Evolutionary conservation across 495 filamentous ascomycete species (phyloP).

Genomic region (Cenococcum geophilum): DNA sequence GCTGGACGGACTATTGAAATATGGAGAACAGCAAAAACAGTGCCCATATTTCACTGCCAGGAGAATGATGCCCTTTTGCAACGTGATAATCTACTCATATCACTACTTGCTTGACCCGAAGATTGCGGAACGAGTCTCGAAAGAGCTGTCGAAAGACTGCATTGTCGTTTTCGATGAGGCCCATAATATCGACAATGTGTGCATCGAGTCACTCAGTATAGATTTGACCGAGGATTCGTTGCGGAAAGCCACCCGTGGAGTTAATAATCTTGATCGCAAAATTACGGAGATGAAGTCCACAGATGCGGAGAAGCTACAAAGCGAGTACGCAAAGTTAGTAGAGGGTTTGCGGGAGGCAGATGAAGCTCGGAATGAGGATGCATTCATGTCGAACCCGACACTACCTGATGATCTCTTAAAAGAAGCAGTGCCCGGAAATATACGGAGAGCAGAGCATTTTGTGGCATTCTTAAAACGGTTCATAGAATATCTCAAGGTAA

Average conservation of each 20-base stretch:
- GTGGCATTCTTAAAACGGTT: slow-evolving; percentile 91
- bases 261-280: slow-evolving; percentile 79
- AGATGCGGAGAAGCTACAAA: slow-evolving; percentile 87
- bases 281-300: slow-evolving; percentile 89
- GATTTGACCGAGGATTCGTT: slow-evolving; percentile 94
- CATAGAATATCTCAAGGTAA: slow-evolving; percentile 82
- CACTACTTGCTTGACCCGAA: slow-evolving; percentile 98
- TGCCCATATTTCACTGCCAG: slow-evolving; percentile 96
- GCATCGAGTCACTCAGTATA: slow-evolving; percentile 94
- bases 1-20: slow-evolving; percentile 76
- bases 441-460: slow-evolving; percentile 93
- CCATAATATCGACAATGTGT: slow-evolving; percentile 99
- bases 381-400: slow-evolving; percentile 93
- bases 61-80: slow-evolving; percentile 98
- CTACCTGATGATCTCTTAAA: slow-evolving; percentile 76
- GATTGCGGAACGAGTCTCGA: slow-evolving; percentile 94
- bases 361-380: slow-evolving; percentile 82
- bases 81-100: slow-evolving; percentile 99
- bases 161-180: slow-evolving; percentile 99
- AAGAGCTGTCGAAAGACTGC: slow-evolving; percentile 93
- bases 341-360: slow-evolving; percentile 85
- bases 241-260: slow-evolving; percentile 79
- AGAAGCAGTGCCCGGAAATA: slow-evolving; percentile 95
- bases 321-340: slow-evolving; percentile 92
- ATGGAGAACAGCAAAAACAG: slow-evolving; percentile 92